Conservation (phyloP, 768 basidiomycete genomes). For the Lactarius tabidus region DNA sequence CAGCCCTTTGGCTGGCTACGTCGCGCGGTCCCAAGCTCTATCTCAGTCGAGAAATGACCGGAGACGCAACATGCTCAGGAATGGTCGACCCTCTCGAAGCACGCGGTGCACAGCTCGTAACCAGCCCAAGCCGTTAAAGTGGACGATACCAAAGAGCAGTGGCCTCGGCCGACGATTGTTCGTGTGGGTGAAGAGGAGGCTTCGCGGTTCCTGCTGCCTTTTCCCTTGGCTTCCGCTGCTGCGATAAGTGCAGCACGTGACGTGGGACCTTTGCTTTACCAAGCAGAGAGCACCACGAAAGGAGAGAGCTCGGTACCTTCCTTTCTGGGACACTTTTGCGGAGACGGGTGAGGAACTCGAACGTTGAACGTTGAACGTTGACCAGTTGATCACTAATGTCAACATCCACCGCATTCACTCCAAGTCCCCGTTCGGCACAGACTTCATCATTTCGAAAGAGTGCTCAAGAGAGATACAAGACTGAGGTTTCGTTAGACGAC, state of each 20-base stretch:
- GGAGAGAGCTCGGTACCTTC: too few relatives aligned
- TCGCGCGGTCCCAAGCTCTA: slow-evolving; percentile 51
- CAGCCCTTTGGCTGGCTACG: slow-evolving; percentile 70
- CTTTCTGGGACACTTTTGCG: too few relatives aligned
- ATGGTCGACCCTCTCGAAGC: slow-evolving; percentile 72
- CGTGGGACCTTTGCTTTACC: too few relatives aligned
- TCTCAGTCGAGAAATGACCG: slow-evolving; percentile 40
- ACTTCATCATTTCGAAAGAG: too few relatives aligned
- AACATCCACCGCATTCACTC: too few relatives aligned
- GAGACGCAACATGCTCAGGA: slow-evolving; percentile 46
- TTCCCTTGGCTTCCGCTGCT: slow-evolving; percentile 47
- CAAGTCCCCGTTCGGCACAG: too few relatives aligned
- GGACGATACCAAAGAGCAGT: slow-evolving; percentile 23
- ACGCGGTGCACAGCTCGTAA: slow-evolving; percentile 81
- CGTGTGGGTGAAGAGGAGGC: slow-evolving; percentile 29
- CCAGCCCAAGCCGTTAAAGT: slow-evolving; percentile 36
- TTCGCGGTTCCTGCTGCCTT: slow-evolving; percentile 33
- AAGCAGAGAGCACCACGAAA: too few relatives aligned
- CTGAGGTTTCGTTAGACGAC: too few relatives aligned
- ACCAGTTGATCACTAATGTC: too few relatives aligned
- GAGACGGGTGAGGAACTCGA: too few relatives aligned
- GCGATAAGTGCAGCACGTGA: slow-evolving; percentile 22
- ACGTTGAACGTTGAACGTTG: too few relatives aligned
- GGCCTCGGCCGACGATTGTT: slow-evolving; percentile 6
- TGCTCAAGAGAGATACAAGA: too few relatives aligned